Conservation (phyloP, 2,329 filamentous ascomycete species). For the Penicillium sp. region DNA sequence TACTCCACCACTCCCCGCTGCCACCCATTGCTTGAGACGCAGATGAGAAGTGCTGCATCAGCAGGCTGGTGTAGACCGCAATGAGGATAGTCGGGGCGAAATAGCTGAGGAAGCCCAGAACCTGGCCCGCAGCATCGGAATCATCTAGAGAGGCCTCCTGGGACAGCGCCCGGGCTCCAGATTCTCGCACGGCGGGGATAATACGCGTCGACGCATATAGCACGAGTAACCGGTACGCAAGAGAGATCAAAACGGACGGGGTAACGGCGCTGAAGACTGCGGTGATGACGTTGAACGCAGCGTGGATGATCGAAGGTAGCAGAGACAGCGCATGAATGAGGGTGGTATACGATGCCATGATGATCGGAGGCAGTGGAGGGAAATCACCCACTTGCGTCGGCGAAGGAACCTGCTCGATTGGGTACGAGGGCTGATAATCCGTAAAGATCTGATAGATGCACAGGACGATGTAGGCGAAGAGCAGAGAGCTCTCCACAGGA, state of each 20-base stretch:
- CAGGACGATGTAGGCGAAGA: conserved; percentile 97
- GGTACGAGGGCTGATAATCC: conserved; percentile 83
- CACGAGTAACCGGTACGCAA: conserved; percentile 90
- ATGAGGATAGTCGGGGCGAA: conserved; percentile 95
- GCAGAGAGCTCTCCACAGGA: conserved; percentile 88
- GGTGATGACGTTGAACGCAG: conserved; percentile 81
- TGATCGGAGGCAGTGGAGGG: conserved; percentile 92
- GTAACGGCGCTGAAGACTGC: conserved; percentile 95
- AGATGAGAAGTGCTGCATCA: conserved; percentile 93
- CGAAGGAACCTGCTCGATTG: conserved; percentile 57
- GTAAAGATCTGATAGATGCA: conserved; percentile 99
- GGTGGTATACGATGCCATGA: conserved; percentile 97
- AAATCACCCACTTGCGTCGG: conserved; percentile 71
- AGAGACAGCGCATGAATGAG: conserved; percentile 80
- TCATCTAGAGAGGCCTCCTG: conserved; percentile 87
- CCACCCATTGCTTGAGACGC: conserved; percentile 63
- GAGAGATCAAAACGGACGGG: conserved; percentile 90
- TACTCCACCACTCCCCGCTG: conserved; percentile 77
- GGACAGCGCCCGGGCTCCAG: conserved; percentile 78
- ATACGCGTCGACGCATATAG: conserved; percentile 95
- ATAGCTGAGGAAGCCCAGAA: conserved; percentile 84
- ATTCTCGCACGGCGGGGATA: conserved; percentile 88
- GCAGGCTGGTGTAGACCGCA: conserved; percentile 90
- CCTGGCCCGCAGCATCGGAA: conserved; percentile 75
- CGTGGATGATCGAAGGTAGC: conserved; percentile 80